Percentiles rank a stretch among this genome's conserved stretches.
phyloP scores from a whole-genome alignment of 441 rosid genomes.

The Pelargonium citronellum region DNA sequence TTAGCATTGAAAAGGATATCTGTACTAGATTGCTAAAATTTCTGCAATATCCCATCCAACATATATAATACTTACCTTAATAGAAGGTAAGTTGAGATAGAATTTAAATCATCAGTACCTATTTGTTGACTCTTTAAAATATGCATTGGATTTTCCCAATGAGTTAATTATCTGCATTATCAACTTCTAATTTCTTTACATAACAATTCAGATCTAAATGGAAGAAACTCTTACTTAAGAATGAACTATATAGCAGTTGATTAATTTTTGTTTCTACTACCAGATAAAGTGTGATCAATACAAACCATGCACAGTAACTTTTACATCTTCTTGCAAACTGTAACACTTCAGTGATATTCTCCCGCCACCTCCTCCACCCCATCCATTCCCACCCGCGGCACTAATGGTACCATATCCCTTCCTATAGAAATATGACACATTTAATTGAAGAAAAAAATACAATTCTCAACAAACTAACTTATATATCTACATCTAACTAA shows the following conservation, averaged over 20 bases:
- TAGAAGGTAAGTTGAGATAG: too few species aligned
- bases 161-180: not conserved
- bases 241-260: constrained; percentile 25
- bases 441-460: not conserved
- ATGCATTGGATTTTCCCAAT: not conserved
- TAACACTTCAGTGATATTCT: constrained; percentile 89
- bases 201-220: constrained; percentile 8
- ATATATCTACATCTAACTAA: not conserved
- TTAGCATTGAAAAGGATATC: too few species aligned
- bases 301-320: constrained; percentile 86
- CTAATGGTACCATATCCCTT: constrained; percentile 77
- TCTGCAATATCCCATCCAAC: too few species aligned
- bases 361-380: constrained; percentile 99
- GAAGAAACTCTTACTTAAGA: constrained; percentile 18
- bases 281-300: constrained; percentile 26
- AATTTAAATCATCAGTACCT: too few species aligned
- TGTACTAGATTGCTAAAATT: too few species aligned
- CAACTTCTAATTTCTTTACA: not conserved
- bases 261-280: constrained; percentile 19
- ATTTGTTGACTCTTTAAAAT: not conserved
- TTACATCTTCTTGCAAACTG: constrained; percentile 91
- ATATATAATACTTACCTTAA: too few species aligned
- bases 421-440: constrained; percentile 46
- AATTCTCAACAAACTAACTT: not conserved
- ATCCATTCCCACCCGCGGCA: constrained; percentile 89